Conservation (phyloP, 2,329 filamentous ascomycete species). For the Tolypocladium amazonense region DNA sequence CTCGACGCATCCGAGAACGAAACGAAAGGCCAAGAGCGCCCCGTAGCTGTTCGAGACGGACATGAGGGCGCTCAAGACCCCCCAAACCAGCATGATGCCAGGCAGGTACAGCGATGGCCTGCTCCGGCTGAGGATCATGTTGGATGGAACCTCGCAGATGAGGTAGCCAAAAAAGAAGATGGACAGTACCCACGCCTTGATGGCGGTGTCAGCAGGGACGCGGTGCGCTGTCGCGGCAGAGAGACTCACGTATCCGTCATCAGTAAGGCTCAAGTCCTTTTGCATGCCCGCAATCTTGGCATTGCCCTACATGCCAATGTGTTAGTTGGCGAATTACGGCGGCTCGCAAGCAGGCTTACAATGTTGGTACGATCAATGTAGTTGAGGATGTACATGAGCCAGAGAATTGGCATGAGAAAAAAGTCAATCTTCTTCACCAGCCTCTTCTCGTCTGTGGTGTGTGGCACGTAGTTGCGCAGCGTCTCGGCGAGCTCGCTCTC, state of each 20-base stretch:
- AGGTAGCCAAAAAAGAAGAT: slow-evolving; percentile 46
- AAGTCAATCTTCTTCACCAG: slow-evolving; percentile 25
- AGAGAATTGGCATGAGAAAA: slow-evolving; percentile 36
- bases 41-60: slow-evolving; percentile 33
- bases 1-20: slow-evolving; percentile 39
- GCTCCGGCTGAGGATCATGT: slow-evolving; percentile 38
- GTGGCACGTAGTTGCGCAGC: slow-evolving; percentile 16
- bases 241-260: slow-evolving; percentile 51
- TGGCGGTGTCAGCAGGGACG: slow-evolving; percentile 14
- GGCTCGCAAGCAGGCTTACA: slow-evolving; percentile 5
- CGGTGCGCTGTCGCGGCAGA: slow-evolving; percentile 20
- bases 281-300: slow-evolving; percentile 41
- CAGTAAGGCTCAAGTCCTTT: slow-evolving; percentile 31
- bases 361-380: slow-evolving; percentile 19
- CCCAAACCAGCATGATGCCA: slow-evolving; percentile 37
- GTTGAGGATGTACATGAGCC: slow-evolving; percentile 31
- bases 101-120: slow-evolving; percentile 39
- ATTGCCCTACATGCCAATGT: slow-evolving; percentile 22
- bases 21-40: slow-evolving; percentile 32
- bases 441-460: slow-evolving; percentile 9
- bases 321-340: not conserved
- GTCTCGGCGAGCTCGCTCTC: slow-evolving; percentile 14
- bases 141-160: slow-evolving; percentile 41
- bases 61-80: slow-evolving; percentile 30
- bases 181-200: slow-evolving; percentile 30